Evolutionary conservation across 495 filamentous ascomycete genomes (phyloP).

Genomic region (Xylaria sp.): DNA sequence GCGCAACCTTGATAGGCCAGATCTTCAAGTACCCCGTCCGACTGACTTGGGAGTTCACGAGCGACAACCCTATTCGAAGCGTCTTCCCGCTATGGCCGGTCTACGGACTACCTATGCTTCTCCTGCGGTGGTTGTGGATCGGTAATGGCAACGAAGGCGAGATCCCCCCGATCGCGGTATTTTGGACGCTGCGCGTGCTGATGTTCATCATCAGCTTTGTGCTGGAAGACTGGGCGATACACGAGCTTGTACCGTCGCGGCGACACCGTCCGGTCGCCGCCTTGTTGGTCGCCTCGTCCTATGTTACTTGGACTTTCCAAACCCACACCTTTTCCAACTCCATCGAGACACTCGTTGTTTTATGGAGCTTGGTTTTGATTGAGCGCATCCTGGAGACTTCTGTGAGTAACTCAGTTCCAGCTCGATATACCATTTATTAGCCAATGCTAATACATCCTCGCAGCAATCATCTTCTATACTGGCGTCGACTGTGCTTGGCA

Average conservation of each 20-base stretch:
- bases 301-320: constrained; percentile 99
- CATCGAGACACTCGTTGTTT: constrained; percentile 88
- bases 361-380: constrained; percentile 91
- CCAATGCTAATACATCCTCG: not conserved
- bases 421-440: not conserved
- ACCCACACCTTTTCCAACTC: constrained; percentile 99
- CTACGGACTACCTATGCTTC: constrained; percentile 90
- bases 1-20: constrained; percentile 64
- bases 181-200: constrained; percentile 82
- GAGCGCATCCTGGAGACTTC: constrained; percentile 79
- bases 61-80: constrained; percentile 83
- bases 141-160: constrained; percentile 63
- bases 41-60: constrained; percentile 94
- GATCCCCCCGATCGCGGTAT: constrained; percentile 75
- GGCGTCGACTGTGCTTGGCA: constrained; percentile 76
- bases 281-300: constrained; percentile 87
- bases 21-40: constrained; percentile 87
- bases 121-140: constrained; percentile 86
- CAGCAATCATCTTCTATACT: constrained; percentile 76
- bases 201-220: constrained; percentile 97
- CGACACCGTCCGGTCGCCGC: constrained; percentile 75
- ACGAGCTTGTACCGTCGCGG: constrained; percentile 82
- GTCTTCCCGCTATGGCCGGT: constrained; percentile 94
- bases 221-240: constrained; percentile 94
- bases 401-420: constrained; percentile 53